Percentiles rank a stretch among this genome's conserved stretches.
Conservation (phyloP, 768 basidiomycete genomes). For the Calvatia gigantea region DNA sequence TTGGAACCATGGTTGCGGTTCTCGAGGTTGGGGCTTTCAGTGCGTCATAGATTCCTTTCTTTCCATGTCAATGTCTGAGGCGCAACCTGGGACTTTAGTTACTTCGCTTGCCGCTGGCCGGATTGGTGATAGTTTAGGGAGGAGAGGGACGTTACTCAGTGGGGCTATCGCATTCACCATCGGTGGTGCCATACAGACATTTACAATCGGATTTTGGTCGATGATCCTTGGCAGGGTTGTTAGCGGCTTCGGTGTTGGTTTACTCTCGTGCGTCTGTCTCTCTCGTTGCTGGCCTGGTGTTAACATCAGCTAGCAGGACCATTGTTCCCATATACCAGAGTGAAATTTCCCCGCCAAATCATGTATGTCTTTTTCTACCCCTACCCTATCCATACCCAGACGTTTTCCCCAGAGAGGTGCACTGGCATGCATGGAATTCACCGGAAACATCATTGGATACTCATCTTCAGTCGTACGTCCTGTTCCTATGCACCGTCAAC, state of each 20-base stretch:
- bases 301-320: slow-evolving; percentile 47
- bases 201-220: slow-evolving; percentile 69
- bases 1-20: slow-evolving; percentile 97
- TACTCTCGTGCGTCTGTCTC: slow-evolving; percentile 64
- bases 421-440: slow-evolving; percentile 94
- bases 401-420: slow-evolving; percentile 73
- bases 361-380: slow-evolving; percentile 44
- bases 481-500: background rate
- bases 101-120: slow-evolving; percentile 87
- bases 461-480: slow-evolving; percentile 78
- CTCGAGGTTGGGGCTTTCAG: slow-evolving; percentile 90
- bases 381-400: background rate
- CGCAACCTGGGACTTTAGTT: slow-evolving; percentile 38
- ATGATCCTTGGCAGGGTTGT: slow-evolving; percentile 85
- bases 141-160: slow-evolving; percentile 77
- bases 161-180: slow-evolving; percentile 84
- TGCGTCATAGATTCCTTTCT: slow-evolving; percentile 29
- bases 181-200: slow-evolving; percentile 84
- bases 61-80: background rate
- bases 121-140: slow-evolving; percentile 84
- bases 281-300: background rate
- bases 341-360: slow-evolving; percentile 90
- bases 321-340: slow-evolving; percentile 95
- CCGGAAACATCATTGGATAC: slow-evolving; percentile 89
- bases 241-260: slow-evolving; percentile 87